A percentile compares a stretch with the other conserved stretches of the same genome.
These are phyloP conservation scores for Geotrichum carabidarum DNA, from an alignment of 1,139 yeast species.

Conservation along the genomic window DNA sequence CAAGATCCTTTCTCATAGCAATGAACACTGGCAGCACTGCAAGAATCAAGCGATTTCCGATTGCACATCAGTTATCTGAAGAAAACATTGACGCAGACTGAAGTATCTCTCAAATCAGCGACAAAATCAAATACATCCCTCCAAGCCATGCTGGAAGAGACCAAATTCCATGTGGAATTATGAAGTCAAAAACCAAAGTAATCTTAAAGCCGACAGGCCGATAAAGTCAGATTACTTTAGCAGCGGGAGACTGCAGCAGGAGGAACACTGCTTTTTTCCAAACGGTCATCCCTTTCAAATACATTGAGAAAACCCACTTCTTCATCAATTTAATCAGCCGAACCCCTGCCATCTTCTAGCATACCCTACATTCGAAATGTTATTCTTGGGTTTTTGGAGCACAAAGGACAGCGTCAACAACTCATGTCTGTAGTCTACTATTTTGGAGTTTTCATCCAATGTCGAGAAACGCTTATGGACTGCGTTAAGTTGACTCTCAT, in stretches of 20 bases:
- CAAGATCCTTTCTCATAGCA: conserved; percentile 28
- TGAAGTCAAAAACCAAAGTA: conserved; percentile 13
- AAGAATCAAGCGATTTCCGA: conserved; percentile 31
- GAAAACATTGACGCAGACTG: conserved; percentile 30
- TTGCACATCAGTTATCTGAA: conserved; percentile 26
- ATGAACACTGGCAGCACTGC: conserved; percentile 28
- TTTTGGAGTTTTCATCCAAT: conserved; percentile 59
- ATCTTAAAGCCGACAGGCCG: conserved; percentile 16
- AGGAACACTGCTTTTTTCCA: background rate
- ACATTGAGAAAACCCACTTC: background rate
- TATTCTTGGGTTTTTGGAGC: conserved; percentile 80
- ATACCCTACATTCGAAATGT: conserved; percentile 83
- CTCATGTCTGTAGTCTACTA: conserved; percentile 75
- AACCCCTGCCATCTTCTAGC: conserved; percentile 34
- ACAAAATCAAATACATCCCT: conserved; percentile 14
- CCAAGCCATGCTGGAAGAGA: conserved; percentile 15
- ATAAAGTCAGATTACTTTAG: conserved; percentile 11
- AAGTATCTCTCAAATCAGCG: conserved; percentile 21
- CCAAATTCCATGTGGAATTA: conserved; percentile 18
- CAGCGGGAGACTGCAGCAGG: conserved; percentile 5
- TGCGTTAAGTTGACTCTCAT: conserved; percentile 42
- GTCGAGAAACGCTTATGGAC: conserved; percentile 68
- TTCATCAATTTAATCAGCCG: background rate
- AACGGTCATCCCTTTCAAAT: background rate
- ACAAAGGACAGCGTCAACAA: conserved; percentile 81